Percentiles rank a stretch among this genome's conserved stretches.
Conservation (phyloP, 1,139 yeast species). For the Pichia sp. region DNA sequence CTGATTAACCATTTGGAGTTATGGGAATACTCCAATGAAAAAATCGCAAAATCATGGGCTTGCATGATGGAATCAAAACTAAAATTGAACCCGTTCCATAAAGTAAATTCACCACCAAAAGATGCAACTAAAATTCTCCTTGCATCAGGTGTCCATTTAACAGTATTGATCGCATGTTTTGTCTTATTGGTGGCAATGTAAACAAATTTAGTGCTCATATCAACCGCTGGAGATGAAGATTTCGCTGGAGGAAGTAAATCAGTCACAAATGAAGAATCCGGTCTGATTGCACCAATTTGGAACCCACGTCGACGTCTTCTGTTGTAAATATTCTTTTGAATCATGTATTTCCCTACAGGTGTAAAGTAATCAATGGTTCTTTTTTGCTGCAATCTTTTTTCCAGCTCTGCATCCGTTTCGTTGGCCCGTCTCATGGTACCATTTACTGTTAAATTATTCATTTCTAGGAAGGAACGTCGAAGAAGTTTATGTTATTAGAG, state of each 20-base stretch:
- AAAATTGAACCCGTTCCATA: conserved; percentile 95
- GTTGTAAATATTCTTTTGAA: conserved; percentile 49
- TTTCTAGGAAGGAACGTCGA: background rate
- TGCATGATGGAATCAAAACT: conserved; percentile 97
- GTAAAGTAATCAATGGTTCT: conserved; percentile 76
- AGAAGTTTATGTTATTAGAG: background rate
- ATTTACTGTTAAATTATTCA: background rate
- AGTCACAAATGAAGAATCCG: conserved; percentile 68
- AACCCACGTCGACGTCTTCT: conserved; percentile 25
- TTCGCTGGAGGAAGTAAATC: conserved; percentile 69
- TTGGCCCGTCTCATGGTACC: conserved; percentile 2
- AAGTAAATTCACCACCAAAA: conserved; percentile 90
- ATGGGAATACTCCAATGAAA: conserved; percentile 74
- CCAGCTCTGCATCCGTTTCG: conserved; percentile 13
- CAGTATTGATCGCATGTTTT: conserved; percentile 83
- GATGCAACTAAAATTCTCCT: conserved; percentile 84
- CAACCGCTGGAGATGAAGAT: conserved; percentile 46
- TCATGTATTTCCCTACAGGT: conserved; percentile 65
- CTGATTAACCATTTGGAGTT: conserved; percentile 91
- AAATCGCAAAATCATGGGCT: conserved; percentile 90
- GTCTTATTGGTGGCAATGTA: conserved; percentile 89
- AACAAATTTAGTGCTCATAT: conserved; percentile 73
- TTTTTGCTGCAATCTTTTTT: conserved; percentile 8
- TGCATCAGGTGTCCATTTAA: conserved; percentile 96
- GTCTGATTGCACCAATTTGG: conserved; percentile 55